A percentile compares a stretch with the other conserved stretches of the same genome.
phyloP scores from a whole-genome alignment of 2,329 filamentous ascomycete species.

The Triangularia verruculosa region DNA sequence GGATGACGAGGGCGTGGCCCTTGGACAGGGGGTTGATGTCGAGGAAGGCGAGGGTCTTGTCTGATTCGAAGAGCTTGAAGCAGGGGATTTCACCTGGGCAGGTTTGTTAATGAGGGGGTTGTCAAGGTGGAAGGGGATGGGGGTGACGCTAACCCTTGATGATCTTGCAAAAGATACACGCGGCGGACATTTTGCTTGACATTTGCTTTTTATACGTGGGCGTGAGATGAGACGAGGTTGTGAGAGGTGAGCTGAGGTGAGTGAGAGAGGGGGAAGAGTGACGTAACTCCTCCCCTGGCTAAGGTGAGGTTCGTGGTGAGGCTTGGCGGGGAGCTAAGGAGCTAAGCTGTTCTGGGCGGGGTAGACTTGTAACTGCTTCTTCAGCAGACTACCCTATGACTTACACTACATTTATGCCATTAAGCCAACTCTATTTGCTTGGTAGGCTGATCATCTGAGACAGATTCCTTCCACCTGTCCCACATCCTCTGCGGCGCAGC shows the following conservation, averaged over 20 bases:
- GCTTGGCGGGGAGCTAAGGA: not conserved
- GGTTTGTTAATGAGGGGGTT: not conserved
- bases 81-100: slow-evolving; percentile 86
- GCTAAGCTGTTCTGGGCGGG: not conserved
- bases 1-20: slow-evolving; percentile 93
- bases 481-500: not conserved
- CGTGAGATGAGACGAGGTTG: not conserved
- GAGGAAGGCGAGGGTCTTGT: slow-evolving; percentile 91
- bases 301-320: not conserved
- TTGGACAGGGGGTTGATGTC: slow-evolving; percentile 88
- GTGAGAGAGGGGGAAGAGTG: slow-evolving; percentile 11
- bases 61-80: slow-evolving; percentile 93
- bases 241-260: not conserved
- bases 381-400: not conserved
- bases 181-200: slow-evolving; percentile 47
- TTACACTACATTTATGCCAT: not conserved
- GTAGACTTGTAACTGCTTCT: not conserved
- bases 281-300: slow-evolving; percentile 9
- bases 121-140: slow-evolving; percentile 8
- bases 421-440: not conserved
- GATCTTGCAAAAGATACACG: slow-evolving; percentile 96
- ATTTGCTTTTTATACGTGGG: slow-evolving; percentile 53
- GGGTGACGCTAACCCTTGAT: slow-evolving; percentile 66
- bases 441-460: not conserved
- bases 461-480: not conserved